Percentiles rank a stretch among this genome's conserved stretches.
Conservation (phyloP, 2,329 filamentous ascomycete genomes). For the Zasmidium cellare region DNA sequence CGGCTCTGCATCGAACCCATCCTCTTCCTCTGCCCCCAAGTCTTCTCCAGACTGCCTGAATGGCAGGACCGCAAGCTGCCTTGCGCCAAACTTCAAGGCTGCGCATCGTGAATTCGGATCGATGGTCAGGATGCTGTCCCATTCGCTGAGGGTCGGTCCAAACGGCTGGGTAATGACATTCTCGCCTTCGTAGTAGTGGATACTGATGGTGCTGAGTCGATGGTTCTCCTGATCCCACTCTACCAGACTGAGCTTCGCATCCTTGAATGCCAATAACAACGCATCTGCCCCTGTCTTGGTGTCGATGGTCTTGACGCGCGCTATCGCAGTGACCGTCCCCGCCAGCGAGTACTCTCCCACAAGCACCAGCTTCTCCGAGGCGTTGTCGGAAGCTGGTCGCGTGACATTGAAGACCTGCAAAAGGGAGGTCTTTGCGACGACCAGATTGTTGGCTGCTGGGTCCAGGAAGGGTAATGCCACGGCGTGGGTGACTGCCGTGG, state of each 20-base stretch:
- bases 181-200: constrained; percentile 97
- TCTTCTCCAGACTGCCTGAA: constrained; percentile 86
- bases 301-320: constrained; percentile 69
- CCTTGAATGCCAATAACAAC: constrained; percentile 79
- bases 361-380: constrained; percentile 68
- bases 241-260: constrained; percentile 88
- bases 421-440: constrained; percentile 88
- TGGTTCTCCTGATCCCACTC: constrained; percentile 87
- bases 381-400: constrained; percentile 5
- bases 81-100: constrained; percentile 84
- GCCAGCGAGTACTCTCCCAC: constrained; percentile 80
- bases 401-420: constrained; percentile 77
- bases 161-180: constrained; percentile 66
- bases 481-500: constrained; percentile 90
- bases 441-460: constrained; percentile 74
- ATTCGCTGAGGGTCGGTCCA: constrained; percentile 72
- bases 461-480: constrained; percentile 76
- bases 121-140: constrained; percentile 78
- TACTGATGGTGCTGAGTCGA: constrained; percentile 82
- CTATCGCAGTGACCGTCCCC: constrained; percentile 81
- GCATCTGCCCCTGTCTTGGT: constrained; percentile 81
- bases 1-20: constrained; percentile 69
- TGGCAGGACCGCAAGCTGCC: constrained; percentile 89
- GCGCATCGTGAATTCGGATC: constrained; percentile 93
- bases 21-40: constrained; percentile 70